Evolutionary conservation across 805 yeast species (phyloP), one percentile per base, ranked within the genome.

Genomic region (Helenozyma baotianmanensis): DNA sequence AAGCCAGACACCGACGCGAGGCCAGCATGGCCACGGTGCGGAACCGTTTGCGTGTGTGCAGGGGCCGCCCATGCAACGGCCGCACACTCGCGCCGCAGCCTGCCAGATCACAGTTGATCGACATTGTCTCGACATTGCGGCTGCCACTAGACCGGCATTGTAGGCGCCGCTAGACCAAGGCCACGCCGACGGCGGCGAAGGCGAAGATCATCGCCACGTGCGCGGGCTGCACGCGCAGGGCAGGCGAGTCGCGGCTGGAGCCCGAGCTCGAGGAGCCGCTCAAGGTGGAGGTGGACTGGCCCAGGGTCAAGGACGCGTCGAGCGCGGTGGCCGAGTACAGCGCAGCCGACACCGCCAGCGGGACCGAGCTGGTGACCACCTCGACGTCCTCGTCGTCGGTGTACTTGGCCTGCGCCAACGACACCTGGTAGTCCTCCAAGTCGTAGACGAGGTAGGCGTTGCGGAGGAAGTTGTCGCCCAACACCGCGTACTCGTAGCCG

Each of bases 391-490:
- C 61, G 10, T 50, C 53, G 15, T 38, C 42, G 6, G 56, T 35
- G 39, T 45, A 47, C 14, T 44, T 43, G 25, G 36, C 43, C 32
- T 70, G 74, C 14, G 78, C 84, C 50, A 82, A 44, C 3, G 83
- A 76, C 23, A 82, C 61, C 46, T 74, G 67, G 29, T 56, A 58
- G 48, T 71, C 71, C 21, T 77, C 84, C 32, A 79, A 57, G 53
- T 82, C 82, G 54, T 72, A 79, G 11, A 79, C 85, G 17, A 77
- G 67, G 53, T 80, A 82, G 2, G 80, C 79, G 36, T 73, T 68
- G 33, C 84, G 65, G 42, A 83, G 57, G 50, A 82, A 73, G 28
- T 73, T 70, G 50, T 80, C 88, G 9, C 92, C 92, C 23, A 83
- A 61, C 34, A 79, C 65, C 12, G 60, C 45, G 35, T 30, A 32